Evolutionary conservation across 257 asterid genomes (phyloP).

Genomic region (Nicotiana obtusifolia): DNA sequence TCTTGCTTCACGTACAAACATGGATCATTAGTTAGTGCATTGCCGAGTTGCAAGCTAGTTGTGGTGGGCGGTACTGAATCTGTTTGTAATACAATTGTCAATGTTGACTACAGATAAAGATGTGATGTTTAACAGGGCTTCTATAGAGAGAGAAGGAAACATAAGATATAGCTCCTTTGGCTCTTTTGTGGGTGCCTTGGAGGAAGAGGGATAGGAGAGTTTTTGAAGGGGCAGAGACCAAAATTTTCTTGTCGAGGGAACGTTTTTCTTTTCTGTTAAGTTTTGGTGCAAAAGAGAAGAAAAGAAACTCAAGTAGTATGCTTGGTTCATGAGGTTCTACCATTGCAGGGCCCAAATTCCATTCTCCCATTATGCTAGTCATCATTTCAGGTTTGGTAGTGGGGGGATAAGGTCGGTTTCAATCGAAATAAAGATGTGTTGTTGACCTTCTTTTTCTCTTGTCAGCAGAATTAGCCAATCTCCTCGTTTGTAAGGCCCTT

Average conservation of each 20-base stretch:
- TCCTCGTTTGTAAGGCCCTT: not conserved
- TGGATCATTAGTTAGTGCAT: not conserved
- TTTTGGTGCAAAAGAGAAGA: not conserved
- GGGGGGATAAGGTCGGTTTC: not conserved
- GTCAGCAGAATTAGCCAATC: not conserved
- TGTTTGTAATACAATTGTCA: not conserved
- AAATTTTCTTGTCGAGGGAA: not conserved
- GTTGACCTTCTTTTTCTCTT: not conserved
- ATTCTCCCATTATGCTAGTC: not conserved
- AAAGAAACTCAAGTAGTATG: not conserved
- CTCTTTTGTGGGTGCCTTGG: not conserved
- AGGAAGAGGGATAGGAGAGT: not conserved
- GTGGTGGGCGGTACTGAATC: not conserved
- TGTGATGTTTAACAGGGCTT: not conserved
- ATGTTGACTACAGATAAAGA: not conserved
- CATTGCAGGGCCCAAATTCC: not conserved
- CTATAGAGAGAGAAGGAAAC: not conserved
- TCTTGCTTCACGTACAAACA: not conserved
- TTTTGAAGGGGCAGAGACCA: not conserved
- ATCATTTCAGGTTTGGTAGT: not conserved
- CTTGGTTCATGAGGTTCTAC: not conserved
- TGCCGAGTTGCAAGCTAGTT: not conserved
- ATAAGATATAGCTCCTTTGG: not conserved
- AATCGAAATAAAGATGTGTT: not conserved
- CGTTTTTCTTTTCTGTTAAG: not conserved